Base-by-base conservation (phyloP, 23 red algal genomes). In the Cyanidium caldarium region DNA sequence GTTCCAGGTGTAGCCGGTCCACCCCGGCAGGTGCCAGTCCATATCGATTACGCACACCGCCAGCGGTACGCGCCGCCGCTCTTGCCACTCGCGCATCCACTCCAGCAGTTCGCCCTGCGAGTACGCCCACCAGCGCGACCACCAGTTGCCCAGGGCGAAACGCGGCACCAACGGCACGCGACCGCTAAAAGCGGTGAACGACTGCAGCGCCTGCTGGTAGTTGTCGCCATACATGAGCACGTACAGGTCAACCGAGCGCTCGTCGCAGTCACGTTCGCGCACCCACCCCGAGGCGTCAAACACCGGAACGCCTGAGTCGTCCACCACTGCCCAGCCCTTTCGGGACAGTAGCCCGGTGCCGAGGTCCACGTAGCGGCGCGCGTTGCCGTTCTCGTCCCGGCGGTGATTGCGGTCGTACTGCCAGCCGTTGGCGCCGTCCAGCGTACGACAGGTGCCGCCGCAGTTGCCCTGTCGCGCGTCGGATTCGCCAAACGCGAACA, bases 1-100 rank as follows among this genome's bases (percentile, higher is more conserved):
- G 26, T 75, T 75, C 70, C 70, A 75, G 12, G 70, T 75, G 35
- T 75, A 75, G 36, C 70, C 70, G 34, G 70, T 75, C 70, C 70
- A 75, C 33, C 70, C 70, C n/a, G 40, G 38, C 34, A 61, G 41
- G 28, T 61, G 70, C 70, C 70, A 75, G n/a, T 75, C 70, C 70
- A 75, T 75, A 26, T 75, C 70, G 3, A 75, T n/a, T 37, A 75
- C 38, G 39, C 42, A 75, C 34, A 75, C 70, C 1, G 70, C 38
- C 19, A 75, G 58, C 10, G 70, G 70, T 26, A 75, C 13, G 34
- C 25, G 2, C 26, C 58, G 41, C 16, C 58, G 34, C 31, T 45
- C 44, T 61, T 61, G 7, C 46, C 46, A 75, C 2, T 75, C 33
- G 28, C 26, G 30, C 5, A 75, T 23, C 3, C 46, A 38, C 1